Evolutionary conservation across 352 stramenopile genomes (phyloP), one percentile per base, ranked within the genome.

Genomic region (Phytopythium mirpurense): DNA sequence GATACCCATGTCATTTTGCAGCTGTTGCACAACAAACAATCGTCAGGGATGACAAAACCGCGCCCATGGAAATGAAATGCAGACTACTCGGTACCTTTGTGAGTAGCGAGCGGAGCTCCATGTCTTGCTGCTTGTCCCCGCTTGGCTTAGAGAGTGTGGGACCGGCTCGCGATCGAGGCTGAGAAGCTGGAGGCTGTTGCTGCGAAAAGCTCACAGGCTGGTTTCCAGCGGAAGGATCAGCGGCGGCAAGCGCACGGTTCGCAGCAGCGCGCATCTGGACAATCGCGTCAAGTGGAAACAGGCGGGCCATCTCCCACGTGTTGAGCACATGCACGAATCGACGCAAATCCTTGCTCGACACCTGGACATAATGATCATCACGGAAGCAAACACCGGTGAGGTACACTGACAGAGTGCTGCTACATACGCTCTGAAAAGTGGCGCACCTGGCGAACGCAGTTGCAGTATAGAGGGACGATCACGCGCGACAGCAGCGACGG

Each of bases 1-100:
- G 51, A 94, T 91, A 3, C 72, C 78, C 78, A 93, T 91, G 40
- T 94, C 84, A 43, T 92, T 94, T 62, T 94, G 84, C 26, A 94
- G 64, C 60, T 78, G 43, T 26, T 12, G 27, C 36, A 24, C 38
- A 44, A n/a, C 45, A 52, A 24, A 45, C 23, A 57, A 26, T 7
- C 51, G 36, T 37, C 18, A 42, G 27, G 31, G 2, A 29, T 27
- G 21, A 36, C 15, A 23, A 5, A 38, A 5, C 14, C 18, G 24
- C 31, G 18, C 5, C 35, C 2, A n/a, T 5, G 9, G 5, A 32
- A 9, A 32, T 32, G 29, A 5, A 18, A 34, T 7, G 5, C 14
- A 31, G 9, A 23, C n/a, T 0, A 19, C 24, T 44, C 5, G 19
- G 23, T 36, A 54, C 48, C 48, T 84, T 77, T n/a, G 81, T 91